Evolutionary conservation across 108 stramenopile species (phyloP).

Genomic region (Cyclotella distinguenda): DNA sequence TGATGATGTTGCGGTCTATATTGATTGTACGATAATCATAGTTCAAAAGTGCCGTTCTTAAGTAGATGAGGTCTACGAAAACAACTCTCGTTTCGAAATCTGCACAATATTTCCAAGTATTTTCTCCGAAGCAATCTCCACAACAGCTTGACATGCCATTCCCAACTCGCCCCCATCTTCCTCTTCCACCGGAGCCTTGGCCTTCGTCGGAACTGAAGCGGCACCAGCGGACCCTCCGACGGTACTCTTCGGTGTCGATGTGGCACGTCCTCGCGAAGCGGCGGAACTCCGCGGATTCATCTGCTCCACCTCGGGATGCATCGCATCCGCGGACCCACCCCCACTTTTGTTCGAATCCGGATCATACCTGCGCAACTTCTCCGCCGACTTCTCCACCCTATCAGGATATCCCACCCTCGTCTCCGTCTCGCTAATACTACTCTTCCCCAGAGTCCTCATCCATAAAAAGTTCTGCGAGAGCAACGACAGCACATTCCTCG

Average conservation of each 20-base stretch:
- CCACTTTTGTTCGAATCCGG: background rate
- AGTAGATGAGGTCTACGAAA: conserved; percentile 32
- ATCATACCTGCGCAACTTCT: conserved; percentile 21
- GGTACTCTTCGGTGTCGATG: background rate
- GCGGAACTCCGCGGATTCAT: background rate
- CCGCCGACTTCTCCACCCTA: conserved; percentile 34
- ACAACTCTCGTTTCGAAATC: conserved; percentile 37
- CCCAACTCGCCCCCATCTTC: conserved; percentile 31
- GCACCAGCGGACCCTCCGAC: background rate
- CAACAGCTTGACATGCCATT: conserved; percentile 47
- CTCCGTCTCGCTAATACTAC: conserved; percentile 43
- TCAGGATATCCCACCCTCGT: conserved; percentile 7
- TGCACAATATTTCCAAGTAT: conserved; percentile 42
- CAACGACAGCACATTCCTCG: conserved; percentile 65
- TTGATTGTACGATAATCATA: too few relatives aligned
- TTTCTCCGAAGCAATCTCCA: conserved; percentile 47
- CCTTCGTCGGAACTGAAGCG: background rate
- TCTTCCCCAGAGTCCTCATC: conserved; percentile 71
- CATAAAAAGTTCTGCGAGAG: conserved; percentile 88
- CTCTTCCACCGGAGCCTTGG: background rate
- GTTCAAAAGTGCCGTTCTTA: too few relatives aligned
- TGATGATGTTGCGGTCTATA: too few relatives aligned
- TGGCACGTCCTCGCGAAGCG: conserved; percentile 3
- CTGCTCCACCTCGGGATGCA: conserved; percentile 11
- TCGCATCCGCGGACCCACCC: background rate